Percentiles rank a stretch among this genome's conserved stretches.
These are phyloP conservation scores for Pseudocercospora pini-densiflorae DNA, from an alignment of 2,329 filamentous ascomycete genomes.

Conservation along the genomic window DNA sequence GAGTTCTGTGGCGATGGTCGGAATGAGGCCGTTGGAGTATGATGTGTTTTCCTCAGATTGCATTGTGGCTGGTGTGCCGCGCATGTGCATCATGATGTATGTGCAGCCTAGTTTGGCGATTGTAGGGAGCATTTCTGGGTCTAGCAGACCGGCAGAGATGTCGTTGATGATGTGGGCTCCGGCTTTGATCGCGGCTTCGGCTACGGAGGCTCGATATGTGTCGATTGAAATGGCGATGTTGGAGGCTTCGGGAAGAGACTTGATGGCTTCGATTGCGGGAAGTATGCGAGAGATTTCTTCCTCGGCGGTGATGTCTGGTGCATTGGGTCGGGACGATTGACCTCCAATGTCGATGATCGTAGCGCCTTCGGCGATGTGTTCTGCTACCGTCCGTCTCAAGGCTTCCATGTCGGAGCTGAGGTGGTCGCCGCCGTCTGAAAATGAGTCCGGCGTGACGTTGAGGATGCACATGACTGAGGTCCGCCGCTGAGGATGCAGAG, in stretches of 20 bases:
- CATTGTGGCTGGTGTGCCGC: slow-evolving; percentile 85
- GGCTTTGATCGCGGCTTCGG: slow-evolving; percentile 72
- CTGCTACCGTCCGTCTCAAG: slow-evolving; percentile 62
- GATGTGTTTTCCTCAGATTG: slow-evolving; percentile 56
- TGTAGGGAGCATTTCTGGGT: slow-evolving; percentile 79
- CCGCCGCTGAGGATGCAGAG: slow-evolving; percentile 58
- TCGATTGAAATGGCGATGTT: slow-evolving; percentile 82
- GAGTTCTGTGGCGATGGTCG: slow-evolving; percentile 70
- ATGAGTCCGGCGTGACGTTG: slow-evolving; percentile 94
- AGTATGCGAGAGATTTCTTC: slow-evolving; percentile 81
- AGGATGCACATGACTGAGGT: slow-evolving; percentile 93
- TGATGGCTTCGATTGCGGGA: slow-evolving; percentile 76
- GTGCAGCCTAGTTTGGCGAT: slow-evolving; percentile 79
- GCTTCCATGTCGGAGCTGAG: slow-evolving; percentile 49
- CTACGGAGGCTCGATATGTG: slow-evolving; percentile 87
- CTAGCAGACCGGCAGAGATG: slow-evolving; percentile 80
- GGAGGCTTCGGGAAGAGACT: slow-evolving; percentile 64
- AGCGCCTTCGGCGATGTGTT: slow-evolving; percentile 71
- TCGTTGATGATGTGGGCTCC: slow-evolving; percentile 96
- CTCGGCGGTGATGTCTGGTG: slow-evolving; percentile 67
- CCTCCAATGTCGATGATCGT: slow-evolving; percentile 91
- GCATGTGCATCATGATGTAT: slow-evolving; percentile 91
- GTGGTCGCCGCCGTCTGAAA: slow-evolving; percentile 84
- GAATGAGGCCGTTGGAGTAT: slow-evolving; percentile 71
- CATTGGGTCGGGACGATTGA: slow-evolving; percentile 84